Conservation (phyloP, 208 protist genomes). For the Zelonia costaricensis region DNA sequence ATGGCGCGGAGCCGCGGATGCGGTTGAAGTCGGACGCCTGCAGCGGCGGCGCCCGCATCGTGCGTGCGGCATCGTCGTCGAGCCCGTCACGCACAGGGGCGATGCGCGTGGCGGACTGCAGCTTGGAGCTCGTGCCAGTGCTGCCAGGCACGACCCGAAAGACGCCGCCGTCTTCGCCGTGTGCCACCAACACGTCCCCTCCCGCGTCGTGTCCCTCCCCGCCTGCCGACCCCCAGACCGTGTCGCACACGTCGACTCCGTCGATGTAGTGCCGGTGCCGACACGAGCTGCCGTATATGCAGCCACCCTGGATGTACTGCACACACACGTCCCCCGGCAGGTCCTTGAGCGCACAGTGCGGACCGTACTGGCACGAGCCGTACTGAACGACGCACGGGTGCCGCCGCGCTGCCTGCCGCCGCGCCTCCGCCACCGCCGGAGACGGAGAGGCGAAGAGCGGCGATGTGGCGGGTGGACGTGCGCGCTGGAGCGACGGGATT, state of each 20-base stretch:
- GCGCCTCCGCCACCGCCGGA: not conserved
- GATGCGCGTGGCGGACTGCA: no score
- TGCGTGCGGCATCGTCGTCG: not conserved
- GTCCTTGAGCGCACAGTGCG: slow-evolving; percentile 57
- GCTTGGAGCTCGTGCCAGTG: no score
- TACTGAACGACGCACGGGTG: slow-evolving; percentile 84
- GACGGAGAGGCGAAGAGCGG: not conserved
- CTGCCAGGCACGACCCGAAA: no score
- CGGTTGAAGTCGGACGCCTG: slow-evolving; percentile 36
- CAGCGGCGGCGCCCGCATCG: slow-evolving; percentile 1
- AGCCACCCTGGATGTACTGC: slow-evolving; percentile 65
- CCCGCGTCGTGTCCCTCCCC: not conserved
- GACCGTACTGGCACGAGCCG: slow-evolving; percentile 63
- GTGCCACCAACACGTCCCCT: not conserved
- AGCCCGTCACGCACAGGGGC: no score
- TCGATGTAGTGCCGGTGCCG: slow-evolving; percentile 63
- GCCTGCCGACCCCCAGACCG: slow-evolving; percentile 8
- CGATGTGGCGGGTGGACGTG: not conserved
- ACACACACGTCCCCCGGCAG: slow-evolving; percentile 77
- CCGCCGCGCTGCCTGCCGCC: slow-evolving; percentile 6
- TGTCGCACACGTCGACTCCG: slow-evolving; percentile 63
- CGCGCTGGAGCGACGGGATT: slow-evolving; percentile 22
- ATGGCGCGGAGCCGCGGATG: slow-evolving; percentile 33
- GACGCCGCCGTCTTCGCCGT: not conserved
- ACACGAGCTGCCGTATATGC: slow-evolving; percentile 61